A percentile compares a stretch with the other conserved stretches of the same genome.
Conservation (phyloP, 2,329 filamentous ascomycete genomes). For the Hirsutella minnesotensis region DNA sequence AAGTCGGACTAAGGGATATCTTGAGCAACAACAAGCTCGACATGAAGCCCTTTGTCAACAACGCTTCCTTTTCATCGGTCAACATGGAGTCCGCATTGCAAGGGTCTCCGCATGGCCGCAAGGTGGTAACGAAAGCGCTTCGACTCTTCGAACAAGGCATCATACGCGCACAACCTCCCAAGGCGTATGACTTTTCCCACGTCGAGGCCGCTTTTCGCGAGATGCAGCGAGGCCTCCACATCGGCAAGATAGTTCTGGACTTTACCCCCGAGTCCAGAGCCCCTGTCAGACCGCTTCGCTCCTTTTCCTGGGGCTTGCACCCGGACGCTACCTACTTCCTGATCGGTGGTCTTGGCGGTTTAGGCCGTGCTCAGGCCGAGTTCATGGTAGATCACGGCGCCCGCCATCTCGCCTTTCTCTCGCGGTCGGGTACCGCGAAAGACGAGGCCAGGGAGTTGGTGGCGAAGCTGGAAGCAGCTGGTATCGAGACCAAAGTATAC, state of each 20-base stretch:
- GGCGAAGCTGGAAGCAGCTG: background rate
- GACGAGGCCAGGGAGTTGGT: background rate
- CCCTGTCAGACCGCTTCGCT: background rate
- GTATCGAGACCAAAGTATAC: background rate
- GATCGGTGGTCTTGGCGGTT: slow-evolving; percentile 1
- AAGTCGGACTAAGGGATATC: slow-evolving; percentile 1
- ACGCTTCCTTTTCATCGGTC: background rate
- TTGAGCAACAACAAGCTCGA: background rate
- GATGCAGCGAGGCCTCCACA: slow-evolving; percentile 1
- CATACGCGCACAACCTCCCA: background rate
- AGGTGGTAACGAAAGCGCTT: background rate
- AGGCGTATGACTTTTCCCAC: background rate
- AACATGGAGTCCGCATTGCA: background rate
- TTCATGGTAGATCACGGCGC: background rate
- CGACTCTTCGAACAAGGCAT: background rate
- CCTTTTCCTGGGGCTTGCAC: background rate
- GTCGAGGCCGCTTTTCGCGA: background rate
- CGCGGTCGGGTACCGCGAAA: background rate
- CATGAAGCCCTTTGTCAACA: background rate
- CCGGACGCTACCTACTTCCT: background rate
- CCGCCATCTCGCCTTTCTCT: background rate
- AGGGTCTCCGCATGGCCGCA: background rate
- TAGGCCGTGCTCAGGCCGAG: background rate
- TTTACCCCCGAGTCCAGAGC: background rate
- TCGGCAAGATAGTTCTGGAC: background rate